Conservation (phyloP, 768 basidiomycete species). For the Termitomyces sp. region DNA sequence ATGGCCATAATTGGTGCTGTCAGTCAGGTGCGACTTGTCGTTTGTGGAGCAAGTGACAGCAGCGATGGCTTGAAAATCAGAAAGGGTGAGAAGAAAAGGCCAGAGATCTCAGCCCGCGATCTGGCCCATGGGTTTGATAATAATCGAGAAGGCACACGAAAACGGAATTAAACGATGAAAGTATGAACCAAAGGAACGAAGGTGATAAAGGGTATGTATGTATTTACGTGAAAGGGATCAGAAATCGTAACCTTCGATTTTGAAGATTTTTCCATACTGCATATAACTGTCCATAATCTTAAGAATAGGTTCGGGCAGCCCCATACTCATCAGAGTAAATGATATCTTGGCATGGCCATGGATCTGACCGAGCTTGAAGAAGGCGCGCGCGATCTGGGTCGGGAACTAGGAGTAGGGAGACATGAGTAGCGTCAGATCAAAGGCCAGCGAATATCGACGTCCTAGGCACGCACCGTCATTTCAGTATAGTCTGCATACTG, state of each 20-base stretch:
- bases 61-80: too few relatives aligned
- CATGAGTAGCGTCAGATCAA: constrained; percentile 1
- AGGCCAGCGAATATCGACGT: background rate
- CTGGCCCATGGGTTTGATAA: background rate
- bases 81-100: background rate
- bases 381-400: constrained; percentile 80
- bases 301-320: constrained; percentile 81
- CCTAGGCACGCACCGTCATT: constrained; percentile 59
- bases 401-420: constrained; percentile 59
- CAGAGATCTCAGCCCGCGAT: background rate
- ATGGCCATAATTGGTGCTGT: background rate
- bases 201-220: too few relatives aligned
- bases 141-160: background rate
- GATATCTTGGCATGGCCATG: constrained; percentile 94
- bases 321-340: constrained; percentile 92
- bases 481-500: constrained; percentile 87
- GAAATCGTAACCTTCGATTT: constrained; percentile 83
- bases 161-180: background rate
- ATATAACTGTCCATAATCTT: constrained; percentile 93
- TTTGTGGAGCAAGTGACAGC: background rate
- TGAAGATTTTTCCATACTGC: constrained; percentile 82
- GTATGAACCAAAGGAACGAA: background rate
- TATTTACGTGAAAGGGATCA: constrained; percentile 23
- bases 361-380: constrained; percentile 90
- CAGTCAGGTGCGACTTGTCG: too few relatives aligned